A percentile compares a stretch with the other conserved stretches of the same genome.
Evolutionary conservation across 2,329 filamentous ascomycete genomes (phyloP).

Genomic region (Hymenoscyphus infarciens): DNA sequence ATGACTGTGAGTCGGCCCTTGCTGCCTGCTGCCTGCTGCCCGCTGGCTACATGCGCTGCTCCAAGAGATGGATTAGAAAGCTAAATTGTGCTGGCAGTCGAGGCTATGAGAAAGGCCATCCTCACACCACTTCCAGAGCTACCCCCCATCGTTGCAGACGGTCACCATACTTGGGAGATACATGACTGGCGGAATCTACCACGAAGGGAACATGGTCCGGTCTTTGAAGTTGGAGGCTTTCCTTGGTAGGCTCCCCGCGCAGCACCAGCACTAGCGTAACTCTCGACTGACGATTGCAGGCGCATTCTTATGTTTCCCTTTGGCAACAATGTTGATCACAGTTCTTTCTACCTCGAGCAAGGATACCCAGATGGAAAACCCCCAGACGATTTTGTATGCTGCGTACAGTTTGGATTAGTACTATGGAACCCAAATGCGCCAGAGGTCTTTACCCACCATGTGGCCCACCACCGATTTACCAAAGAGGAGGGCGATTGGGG

Average conservation of each 20-base stretch:
- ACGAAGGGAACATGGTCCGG: slow-evolving; percentile 81
- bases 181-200: slow-evolving; percentile 72
- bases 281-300: slow-evolving; percentile 47
- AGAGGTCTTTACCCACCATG: slow-evolving; percentile 74
- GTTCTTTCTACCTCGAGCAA: slow-evolving; percentile 95
- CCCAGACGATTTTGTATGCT: slow-evolving; percentile 93
- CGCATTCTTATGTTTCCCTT: slow-evolving; percentile 92
- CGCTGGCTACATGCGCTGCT: not conserved
- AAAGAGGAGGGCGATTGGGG: slow-evolving; percentile 98
- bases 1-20: slow-evolving; percentile 36
- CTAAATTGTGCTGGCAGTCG: slow-evolving; percentile 49
- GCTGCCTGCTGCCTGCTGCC: not conserved
- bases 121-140: slow-evolving; percentile 71
- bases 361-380: slow-evolving; percentile 73
- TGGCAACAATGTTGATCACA: slow-evolving; percentile 90
- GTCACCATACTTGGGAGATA: slow-evolving; percentile 80
- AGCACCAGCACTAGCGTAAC: slow-evolving; percentile 5
- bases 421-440: slow-evolving; percentile 93
- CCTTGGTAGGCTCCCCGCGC: slow-evolving; percentile 63
- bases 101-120: slow-evolving; percentile 79
- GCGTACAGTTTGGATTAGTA: slow-evolving; percentile 91
- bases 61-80: slow-evolving; percentile 3
- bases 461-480: slow-evolving; percentile 92
- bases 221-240: slow-evolving; percentile 80
- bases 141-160: slow-evolving; percentile 74